These are phyloP conservation scores for Sisymbrium altissimum DNA, from an alignment of 345 rosid genomes.

Conservation along the genomic window DNA sequence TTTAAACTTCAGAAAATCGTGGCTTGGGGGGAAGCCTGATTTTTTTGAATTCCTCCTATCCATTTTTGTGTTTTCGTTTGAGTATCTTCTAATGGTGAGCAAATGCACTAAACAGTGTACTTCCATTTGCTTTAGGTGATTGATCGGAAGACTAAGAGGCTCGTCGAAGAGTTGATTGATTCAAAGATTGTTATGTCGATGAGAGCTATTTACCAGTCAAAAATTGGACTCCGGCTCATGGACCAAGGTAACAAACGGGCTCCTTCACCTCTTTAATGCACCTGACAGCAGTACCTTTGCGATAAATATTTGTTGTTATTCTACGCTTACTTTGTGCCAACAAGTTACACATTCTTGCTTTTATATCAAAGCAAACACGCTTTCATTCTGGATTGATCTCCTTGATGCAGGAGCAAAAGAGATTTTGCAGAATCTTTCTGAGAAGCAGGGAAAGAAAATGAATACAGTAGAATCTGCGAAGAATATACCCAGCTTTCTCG, in stretches of 20 bases:
- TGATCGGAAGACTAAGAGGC: constrained; percentile 82
- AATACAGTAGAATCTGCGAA: constrained; percentile 72
- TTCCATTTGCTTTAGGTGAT: constrained; percentile 52
- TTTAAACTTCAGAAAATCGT: neutral
- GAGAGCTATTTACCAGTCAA: constrained; percentile 96
- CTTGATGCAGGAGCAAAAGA: constrained; percentile 77
- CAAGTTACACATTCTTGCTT: constrained; percentile 6
- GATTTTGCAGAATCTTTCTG: constrained; percentile 72
- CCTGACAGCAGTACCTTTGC: neutral
- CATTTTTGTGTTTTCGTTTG: neutral
- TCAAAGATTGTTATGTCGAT: constrained; percentile 86
- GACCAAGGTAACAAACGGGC: constrained; percentile 54
- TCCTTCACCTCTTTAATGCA: neutral
- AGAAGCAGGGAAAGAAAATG: constrained; percentile 90
- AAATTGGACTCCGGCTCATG: constrained; percentile 81
- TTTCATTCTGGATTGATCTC: constrained; percentile 17
- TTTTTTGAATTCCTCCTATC: neutral
- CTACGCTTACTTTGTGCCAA: neutral
- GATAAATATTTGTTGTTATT: neutral
- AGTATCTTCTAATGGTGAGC: neutral
- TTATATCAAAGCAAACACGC: neutral
- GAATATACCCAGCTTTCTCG: constrained; percentile 75
- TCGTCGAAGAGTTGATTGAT: constrained; percentile 92
- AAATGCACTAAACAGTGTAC: neutral
- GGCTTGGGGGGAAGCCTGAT: neutral